A percentile compares a stretch with the other conserved stretches of the same genome.
Evolutionary conservation across 2,329 filamentous ascomycete species (phyloP).

Genomic region (Diaporthe sp.): DNA sequence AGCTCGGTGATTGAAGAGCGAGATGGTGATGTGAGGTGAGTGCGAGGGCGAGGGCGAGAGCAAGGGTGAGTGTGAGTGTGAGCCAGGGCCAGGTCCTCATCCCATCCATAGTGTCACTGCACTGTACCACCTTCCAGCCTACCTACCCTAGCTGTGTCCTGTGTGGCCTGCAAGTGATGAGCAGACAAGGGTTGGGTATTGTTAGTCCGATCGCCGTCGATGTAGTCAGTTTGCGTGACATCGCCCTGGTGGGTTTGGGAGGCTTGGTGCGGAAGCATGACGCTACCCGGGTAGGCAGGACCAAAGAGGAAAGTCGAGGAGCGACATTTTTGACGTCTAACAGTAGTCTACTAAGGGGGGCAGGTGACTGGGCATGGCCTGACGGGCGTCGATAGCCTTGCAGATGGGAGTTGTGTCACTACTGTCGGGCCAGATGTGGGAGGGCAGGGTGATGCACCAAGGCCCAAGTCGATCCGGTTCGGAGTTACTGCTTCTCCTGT

Average conservation of each 20-base stretch:
- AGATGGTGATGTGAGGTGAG: conserved; percentile 21
- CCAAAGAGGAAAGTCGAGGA: conserved; percentile 27
- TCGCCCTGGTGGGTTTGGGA: conserved; percentile 22
- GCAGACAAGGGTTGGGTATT: conserved; percentile 6
- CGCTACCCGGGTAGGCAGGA: conserved; percentile 8
- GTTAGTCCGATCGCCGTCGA: conserved; percentile 21
- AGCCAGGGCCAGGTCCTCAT: neutral
- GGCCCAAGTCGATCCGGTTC: conserved; percentile 16
- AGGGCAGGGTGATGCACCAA: conserved; percentile 7
- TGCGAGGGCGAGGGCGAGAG: conserved; percentile 1
- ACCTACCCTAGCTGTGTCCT: too few relatives aligned
- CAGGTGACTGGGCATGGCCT: neutral
- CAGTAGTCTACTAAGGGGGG: neutral
- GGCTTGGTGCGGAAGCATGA: conserved; percentile 19
- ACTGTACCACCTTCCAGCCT: neutral
- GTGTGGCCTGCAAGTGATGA: neutral
- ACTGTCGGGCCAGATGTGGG: conserved; percentile 14
- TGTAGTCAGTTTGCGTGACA: conserved; percentile 31
- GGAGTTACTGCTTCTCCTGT: conserved; percentile 25
- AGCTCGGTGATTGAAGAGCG: conserved; percentile 20
- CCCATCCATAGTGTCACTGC: neutral
- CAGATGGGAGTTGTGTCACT: conserved; percentile 12
- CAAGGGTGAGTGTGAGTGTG: neutral
- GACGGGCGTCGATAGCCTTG: conserved; percentile 15
- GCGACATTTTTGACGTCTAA: conserved; percentile 17